Evolutionary conservation across 2,329 filamentous ascomycete species (phyloP).

Genomic region (Trichophyton schoenleinii): DNA sequence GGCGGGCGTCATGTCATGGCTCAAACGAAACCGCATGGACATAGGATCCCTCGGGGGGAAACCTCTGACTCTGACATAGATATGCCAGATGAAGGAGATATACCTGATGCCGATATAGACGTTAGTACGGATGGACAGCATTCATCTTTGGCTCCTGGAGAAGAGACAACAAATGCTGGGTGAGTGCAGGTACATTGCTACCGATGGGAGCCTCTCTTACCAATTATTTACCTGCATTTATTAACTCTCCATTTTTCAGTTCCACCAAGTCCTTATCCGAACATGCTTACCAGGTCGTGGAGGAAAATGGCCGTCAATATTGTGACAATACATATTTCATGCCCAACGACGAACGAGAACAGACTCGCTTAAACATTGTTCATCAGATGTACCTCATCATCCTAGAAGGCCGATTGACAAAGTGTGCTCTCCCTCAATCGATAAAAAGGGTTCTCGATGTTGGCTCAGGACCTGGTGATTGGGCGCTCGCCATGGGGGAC

Average conservation of each 20-base stretch:
- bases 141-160: background rate
- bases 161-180: background rate
- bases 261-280: constrained; percentile 27
- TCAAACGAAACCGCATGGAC: constrained; percentile 6
- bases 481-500: constrained; percentile 10
- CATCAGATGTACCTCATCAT: constrained; percentile 49
- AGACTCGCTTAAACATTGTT: constrained; percentile 48
- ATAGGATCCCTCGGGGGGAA: background rate
- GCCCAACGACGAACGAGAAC: constrained; percentile 54
- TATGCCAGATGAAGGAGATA: background rate
- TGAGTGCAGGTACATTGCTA: background rate
- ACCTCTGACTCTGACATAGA: background rate
- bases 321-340: constrained; percentile 53
- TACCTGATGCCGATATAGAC: background rate
- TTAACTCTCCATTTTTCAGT: constrained; percentile 10
- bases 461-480: constrained; percentile 36
- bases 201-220: background rate
- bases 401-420: constrained; percentile 24
- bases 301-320: constrained; percentile 49
- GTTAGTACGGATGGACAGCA: constrained; percentile 1
- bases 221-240: background rate
- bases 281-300: constrained; percentile 40
- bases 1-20: constrained; percentile 10
- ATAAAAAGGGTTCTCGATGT: constrained; percentile 29
- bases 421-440: constrained; percentile 20